Base-by-base conservation (phyloP, 2,329 filamentous ascomycete genomes). In the Penicillium digitatum region DNA sequence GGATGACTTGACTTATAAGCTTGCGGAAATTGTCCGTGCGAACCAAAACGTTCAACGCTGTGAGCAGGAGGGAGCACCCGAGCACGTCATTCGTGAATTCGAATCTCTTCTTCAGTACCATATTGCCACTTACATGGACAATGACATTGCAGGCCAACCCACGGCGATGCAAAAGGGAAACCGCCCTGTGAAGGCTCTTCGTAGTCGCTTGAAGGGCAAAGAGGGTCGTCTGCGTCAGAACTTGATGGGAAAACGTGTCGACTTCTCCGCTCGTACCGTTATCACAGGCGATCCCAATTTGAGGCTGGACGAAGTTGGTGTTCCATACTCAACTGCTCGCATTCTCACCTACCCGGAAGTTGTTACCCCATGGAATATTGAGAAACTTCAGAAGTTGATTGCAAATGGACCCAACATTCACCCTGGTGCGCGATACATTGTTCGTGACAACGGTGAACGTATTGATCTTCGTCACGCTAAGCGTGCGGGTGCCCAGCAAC, bases 51-150 rank as follows among this genome's bases (percentile, higher is more conserved):
- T 99, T 54, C 87, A 89, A 64, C 87, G 94, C 64, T 94, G 91
- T 57, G 90, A 95, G 67, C 85, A 89, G 56, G 91, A 96, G 73
- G 94, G 94, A 54, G 92, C 92, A 3, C 91, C 94, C 0, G 87
- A 89, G 61, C 94, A 99, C 74, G 90, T 97, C 62, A 85, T 91
- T 16, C 84, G 86, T 56, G 94, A 99, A 67, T 97, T 96, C 56
- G 90, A 96, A 74, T 86, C 87, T 60, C 79, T 99, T 31, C 80
- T 99, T 35, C 95, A 99, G 71, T 99, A 96, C 70, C 95, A 99
- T 69, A 92, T 99, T 57, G 95, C 95, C 40, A 99, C 95, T 1
- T 95, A 96, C 76, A 99, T 99, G 95, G 94, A 99, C 76, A 99
- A 99, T 68, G 93, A 99, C 72, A 96, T 97, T 75, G 94, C 95